Base-by-base conservation (phyloP, 2,329 filamentous ascomycete species). In the Aspergillus bombycis region DNA sequence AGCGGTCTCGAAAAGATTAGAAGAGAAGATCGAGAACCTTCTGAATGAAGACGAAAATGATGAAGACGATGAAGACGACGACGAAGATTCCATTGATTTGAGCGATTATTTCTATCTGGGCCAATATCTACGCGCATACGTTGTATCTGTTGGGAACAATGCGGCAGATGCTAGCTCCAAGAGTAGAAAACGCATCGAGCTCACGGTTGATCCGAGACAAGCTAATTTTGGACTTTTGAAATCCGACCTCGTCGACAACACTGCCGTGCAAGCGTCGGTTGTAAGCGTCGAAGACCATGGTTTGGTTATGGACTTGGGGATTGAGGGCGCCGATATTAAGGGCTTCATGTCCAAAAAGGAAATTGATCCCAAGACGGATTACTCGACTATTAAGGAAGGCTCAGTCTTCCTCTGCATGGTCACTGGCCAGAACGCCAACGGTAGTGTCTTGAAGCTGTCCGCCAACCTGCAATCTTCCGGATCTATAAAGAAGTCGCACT, bases 241-340 rank as follows among this genome's bases (percentile, higher is more conserved):
- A 68, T 87, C 90, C 46, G 92, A 93, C 71, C 79, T 97, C 11
- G 88, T 95, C 11, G 79, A 85, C 46, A 90, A 96, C 72, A 85
- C 84, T 67, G 93, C 91, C 53, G 82, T 98, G 23, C 96, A 98
- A 85, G 94, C 93, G 2, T 90, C 93, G 0, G 89, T 99, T 30
- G 80, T 86, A 57, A 99, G 94, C 77, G 90, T 96, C n/a, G 94
- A 99, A 78, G 96, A 99, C 71, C 94, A 97, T 73, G 95, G 95
- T 65, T 86, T 95, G 62, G 87, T 98, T 61, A 97, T 99, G 93
- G 93, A 97, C 70, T 80, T 98, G 43, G 93, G 93, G 21, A 82
- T 98, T 8, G 83, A 88, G 41, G 87, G 88, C 59, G 80, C 84
- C 36, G 85, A 87, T 43, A 77, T 94, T 58, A 89, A 89, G 64